Evolutionary conservation across 192 early-diverging fungal genomes (phyloP), one percentile per base, ranked within the genome.

Genomic region (Podila clonocystis): DNA sequence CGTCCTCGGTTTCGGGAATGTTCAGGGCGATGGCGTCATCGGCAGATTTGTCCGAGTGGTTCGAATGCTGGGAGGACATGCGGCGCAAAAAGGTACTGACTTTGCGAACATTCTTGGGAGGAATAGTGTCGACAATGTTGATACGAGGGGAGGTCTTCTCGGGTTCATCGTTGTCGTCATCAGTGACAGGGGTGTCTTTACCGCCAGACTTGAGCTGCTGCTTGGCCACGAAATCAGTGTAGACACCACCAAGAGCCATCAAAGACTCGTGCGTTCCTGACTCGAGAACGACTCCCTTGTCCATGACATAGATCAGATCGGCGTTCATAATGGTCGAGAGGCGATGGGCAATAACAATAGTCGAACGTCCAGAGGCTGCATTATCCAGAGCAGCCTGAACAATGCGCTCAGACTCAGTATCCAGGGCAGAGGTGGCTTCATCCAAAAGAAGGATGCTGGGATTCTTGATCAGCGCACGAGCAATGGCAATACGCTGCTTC

Each of bases 401-500:
- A n/a, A 93, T 76, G 11, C 88, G 85, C 74, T 93, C 93, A 29
- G 88, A 88, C 65, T 89, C 88, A 38, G 94, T 92, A 71, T 98
- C 97, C 58, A 98, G 75, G 8, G 97, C 97, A 36, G 88, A 90
- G 36, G 96, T 97, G 20, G 95, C 95, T 62, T 98, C 97, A 82
- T 98, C 97, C 9, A 98, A 82, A 24, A 97, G 71, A 65, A 99
- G 87, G 28, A 97, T 94, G 24, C 77, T 83, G 2, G 97, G 96
- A 84, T 97, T 93, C 80, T 95, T 95, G 65, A 97, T 88, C 65
- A 98, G 83, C 6, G 95, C 95, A 34, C 97, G 89, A n/a, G 97
- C 97, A 91, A 99, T 98, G 58, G 96, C 95, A 67, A 98, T 95
- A 68, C 97, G 94, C 75, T 97, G 97, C 83, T 97, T 97, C 82